Base-by-base conservation (phyloP, 257 asterid species). In the Nicotiana tabacum region DNA sequence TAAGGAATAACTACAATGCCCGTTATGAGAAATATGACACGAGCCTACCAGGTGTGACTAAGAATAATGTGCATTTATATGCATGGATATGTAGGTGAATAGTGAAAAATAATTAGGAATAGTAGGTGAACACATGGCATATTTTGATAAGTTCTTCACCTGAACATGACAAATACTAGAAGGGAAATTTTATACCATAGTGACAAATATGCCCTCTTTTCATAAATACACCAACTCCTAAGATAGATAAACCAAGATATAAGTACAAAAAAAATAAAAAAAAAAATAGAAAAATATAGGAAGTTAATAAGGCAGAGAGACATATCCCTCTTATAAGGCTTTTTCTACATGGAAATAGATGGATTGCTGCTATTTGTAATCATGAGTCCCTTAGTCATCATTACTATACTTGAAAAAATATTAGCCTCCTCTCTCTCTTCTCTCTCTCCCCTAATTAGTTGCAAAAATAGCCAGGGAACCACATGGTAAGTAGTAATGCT, bases 341-440 rank as follows among this genome's bases (percentile, higher is more conserved):
- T 89, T 88, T 85, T 83, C 77, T 87, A 82, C 82, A 70, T 90
- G 86, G 83, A 89, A 66, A 81, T 89, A 85, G 87, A 88, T 87
- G 88, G 86, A 86, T 83, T 88, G 84, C 91, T 87, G 86, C 89
- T 78, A 81, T 85, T 65, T n/a, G 91, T 77, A 87, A 90, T 88
- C 85, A 91, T 89, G 87, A 87, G 87, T 56, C 66, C 84, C 84
- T 72, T 76, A 85, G 83, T 69, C 90, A 92, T 92, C 94, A 92
- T 92, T 86, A 74, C 93, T 83, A 66, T 70, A 78, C 90, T 88
- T 87, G 93, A 90, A 89, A 85, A 78, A 3, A 27, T 15, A 82
- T 77, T 83, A 70, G n/a, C 68, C 27, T 33, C 57, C 83, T 27
- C 82, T 18, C 64, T 16, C 82, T 1, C 56, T 21, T 37, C 12